A percentile compares a stretch with the other conserved stretches of the same genome.
These are phyloP conservation scores for Botrytis medusae DNA, from an alignment of 2,329 filamentous ascomycete species.

Conservation along the genomic window DNA sequence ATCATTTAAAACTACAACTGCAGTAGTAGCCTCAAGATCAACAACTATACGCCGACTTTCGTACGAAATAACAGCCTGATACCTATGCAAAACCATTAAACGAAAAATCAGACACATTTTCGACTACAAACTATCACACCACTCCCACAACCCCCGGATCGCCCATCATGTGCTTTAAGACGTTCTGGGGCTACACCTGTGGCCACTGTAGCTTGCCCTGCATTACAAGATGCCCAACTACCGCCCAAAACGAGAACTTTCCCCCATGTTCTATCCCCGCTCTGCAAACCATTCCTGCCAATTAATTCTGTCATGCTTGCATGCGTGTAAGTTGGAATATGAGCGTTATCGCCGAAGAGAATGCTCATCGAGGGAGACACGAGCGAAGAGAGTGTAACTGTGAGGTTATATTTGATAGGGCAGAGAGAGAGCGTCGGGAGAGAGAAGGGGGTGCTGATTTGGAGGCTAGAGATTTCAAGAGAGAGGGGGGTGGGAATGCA, in stretches of 20 bases:
- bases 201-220: conserved; percentile 47
- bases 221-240: conserved; percentile 45
- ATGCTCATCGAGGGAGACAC: conserved; percentile 32
- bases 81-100: not conserved
- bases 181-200: conserved; percentile 49
- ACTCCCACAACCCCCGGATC: not conserved
- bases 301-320: conserved; percentile 37
- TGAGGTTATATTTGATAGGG: conserved; percentile 32
- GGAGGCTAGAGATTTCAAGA: not conserved
- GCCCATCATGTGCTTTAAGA: conserved; percentile 47
- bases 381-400: conserved; percentile 33
- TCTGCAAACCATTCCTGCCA: conserved; percentile 30
- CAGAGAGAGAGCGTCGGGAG: conserved; percentile 28
- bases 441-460: not conserved
- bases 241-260: conserved; percentile 30
- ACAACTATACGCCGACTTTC: too few relatives aligned
- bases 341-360: conserved; percentile 32
- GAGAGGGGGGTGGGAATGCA: not conserved
- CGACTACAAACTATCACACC: not conserved
- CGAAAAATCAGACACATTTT: not conserved
- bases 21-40: not conserved
- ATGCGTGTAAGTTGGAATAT: conserved; percentile 38
- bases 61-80: not conserved
- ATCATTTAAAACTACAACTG: not conserved
- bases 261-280: conserved; percentile 36